A percentile compares a stretch with the other conserved stretches of the same genome.
Conservation (phyloP, 805 yeast genomes). For the Clavispora carvajalis region DNA sequence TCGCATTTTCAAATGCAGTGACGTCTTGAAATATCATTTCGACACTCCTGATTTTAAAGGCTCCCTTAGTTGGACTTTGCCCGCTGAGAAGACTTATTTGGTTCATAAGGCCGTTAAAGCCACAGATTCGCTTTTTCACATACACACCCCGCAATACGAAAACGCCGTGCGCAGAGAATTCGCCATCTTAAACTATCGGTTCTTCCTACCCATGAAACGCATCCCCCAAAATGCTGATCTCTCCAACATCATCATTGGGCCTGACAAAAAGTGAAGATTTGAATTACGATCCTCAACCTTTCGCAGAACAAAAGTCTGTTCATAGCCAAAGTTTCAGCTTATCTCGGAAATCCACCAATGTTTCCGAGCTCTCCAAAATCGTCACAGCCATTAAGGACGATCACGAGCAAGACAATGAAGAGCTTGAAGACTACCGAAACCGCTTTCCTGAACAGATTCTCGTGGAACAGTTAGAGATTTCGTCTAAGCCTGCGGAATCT, state of each 20-base stretch:
- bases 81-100: no score
- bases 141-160: no score
- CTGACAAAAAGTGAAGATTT: background rate
- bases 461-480: conserved; percentile 6
- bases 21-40: no score
- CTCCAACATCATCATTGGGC: background rate
- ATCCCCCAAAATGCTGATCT: background rate
- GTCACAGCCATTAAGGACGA: conserved; percentile 14
- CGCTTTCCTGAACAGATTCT: conserved; percentile 10
- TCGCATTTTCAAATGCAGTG: no score
- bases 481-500: background rate
- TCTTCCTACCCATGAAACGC: no score
- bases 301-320: background rate
- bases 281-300: background rate
- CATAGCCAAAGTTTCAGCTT: background rate
- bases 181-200: no score
- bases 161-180: no score
- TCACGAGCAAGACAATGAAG: conserved; percentile 11
- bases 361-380: conserved; percentile 12
- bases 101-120: no score
- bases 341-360: conserved; percentile 3
- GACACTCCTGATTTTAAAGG: no score
- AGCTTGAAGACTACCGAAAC: conserved; percentile 7
- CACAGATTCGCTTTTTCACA: no score
- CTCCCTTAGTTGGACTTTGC: no score